Base-by-base conservation (phyloP, 768 basidiomycete genomes). In the Mycena leptocephala region DNA sequence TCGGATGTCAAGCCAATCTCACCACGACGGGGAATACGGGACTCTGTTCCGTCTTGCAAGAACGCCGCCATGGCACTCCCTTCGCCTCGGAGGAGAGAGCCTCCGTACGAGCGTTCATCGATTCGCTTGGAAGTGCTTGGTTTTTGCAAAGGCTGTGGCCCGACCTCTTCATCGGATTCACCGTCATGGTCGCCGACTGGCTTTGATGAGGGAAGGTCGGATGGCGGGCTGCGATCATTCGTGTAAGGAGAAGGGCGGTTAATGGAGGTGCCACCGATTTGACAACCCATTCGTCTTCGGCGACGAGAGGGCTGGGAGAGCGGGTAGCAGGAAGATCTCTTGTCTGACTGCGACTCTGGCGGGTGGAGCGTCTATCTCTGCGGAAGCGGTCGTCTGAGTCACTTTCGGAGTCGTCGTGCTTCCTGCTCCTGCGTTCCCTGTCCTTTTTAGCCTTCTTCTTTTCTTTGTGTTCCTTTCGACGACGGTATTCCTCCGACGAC, bases 61-160 rank as follows among this genome's bases (percentile, higher is more conserved):
- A 95, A 99, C 53, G 96, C 96, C 2, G 98, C 98, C 97, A 99
- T 99, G 43, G 98, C 98, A 77, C 94, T 95, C 64, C 97, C 98
- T 89, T 99, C 98, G 66, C 98, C 98, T 6, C 95, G 95, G 14
- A 97, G 90, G 63, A 99, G 89, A 33, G 96, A 95, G 74, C 97
- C 92, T 76, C 97, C 96, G 82, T 97, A 99, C 56, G 95, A 91
- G 28, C 97, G 92, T 80, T 96, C 96, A 86, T 96, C 95, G 59
- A 94, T 81, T 81, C 88, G 91, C 79, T 90, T 92, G 72, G 87
- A 87, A 7, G 86, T 75, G 37, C 77, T 86, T 30, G 83, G 79
- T 74, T 87, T 90, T 41, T 80, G 43, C 0, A 91, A 80, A n/a
- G 96, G 95, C 78, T 93, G 87, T 5, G 97, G 97, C 0, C 97